phyloP scores from a whole-genome alignment of 768 basidiomycete genomes.

The Melanogaster broomeanus region DNA sequence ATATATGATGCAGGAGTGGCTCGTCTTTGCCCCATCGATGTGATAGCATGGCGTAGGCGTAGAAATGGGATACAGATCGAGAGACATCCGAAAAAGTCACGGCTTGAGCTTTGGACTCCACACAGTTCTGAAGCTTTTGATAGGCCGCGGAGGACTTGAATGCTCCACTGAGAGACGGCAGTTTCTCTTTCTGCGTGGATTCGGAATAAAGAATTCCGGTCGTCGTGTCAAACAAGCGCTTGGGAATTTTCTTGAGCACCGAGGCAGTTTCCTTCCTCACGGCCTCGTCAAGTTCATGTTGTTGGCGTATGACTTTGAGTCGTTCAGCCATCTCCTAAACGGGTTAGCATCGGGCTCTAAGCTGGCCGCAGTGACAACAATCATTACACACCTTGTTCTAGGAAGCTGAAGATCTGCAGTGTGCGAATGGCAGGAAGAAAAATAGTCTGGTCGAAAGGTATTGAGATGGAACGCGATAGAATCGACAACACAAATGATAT shows the following conservation, averaged over 20 bases:
- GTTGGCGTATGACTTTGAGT: not conserved
- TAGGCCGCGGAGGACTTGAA: not conserved
- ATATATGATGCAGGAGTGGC: not conserved
- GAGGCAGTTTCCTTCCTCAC: not conserved
- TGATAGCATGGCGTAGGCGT: not conserved
- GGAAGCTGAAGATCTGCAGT: too few species aligned
- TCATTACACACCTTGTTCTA: not conserved
- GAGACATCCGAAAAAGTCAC: not conserved
- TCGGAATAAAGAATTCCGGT: not conserved
- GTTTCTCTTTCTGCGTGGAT: not conserved
- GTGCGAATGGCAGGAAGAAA: too few species aligned
- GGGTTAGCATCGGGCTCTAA: not conserved
- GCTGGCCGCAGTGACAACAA: not conserved
- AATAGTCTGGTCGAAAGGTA: too few species aligned
- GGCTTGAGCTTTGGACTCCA: not conserved
- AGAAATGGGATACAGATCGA: not conserved
- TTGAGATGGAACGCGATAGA: too few species aligned
- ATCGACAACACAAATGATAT: too few species aligned
- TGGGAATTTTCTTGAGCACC: not conserved
- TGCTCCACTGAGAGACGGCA: not conserved
- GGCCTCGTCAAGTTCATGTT: not conserved
- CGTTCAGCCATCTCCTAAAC: not conserved
- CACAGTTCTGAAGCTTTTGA: not conserved
- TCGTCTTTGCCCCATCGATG: slow-evolving; percentile 4
- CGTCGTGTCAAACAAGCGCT: not conserved